phyloP scores from a whole-genome alignment of 164 flowering plant genomes.

The Platanus orientalis region DNA sequence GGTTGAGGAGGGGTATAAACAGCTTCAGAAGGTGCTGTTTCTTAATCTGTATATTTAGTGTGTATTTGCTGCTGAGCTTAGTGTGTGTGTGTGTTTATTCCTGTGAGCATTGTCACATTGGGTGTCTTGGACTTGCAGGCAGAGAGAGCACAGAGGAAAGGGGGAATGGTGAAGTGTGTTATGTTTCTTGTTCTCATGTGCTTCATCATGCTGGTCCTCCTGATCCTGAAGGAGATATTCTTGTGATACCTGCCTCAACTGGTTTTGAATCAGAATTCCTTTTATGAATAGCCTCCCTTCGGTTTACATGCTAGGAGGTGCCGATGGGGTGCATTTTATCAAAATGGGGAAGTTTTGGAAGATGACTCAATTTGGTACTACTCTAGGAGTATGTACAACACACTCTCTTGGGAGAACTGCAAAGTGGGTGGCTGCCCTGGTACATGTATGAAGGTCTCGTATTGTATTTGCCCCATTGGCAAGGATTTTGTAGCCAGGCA shows the following conservation, averaged over 20 bases:
- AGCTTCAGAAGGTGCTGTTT: conserved; percentile 69
- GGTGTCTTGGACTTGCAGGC: conserved; percentile 50
- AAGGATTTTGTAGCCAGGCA: background rate
- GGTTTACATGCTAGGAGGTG: background rate
- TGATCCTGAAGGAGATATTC: conserved; percentile 68
- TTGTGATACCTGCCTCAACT: conserved; percentile 32
- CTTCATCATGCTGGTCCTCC: conserved; percentile 75
- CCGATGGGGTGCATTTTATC: background rate
- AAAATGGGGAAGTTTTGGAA: background rate
- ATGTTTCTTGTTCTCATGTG: conserved; percentile 85
- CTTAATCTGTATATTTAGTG: background rate
- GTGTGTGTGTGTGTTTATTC: background rate
- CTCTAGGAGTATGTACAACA: background rate
- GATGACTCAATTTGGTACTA: conserved; percentile 4
- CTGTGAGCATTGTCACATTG: background rate
- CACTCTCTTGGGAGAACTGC: background rate
- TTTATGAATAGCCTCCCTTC: background rate
- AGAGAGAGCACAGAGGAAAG: conserved; percentile 78
- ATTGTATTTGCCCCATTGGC: conserved; percentile 5
- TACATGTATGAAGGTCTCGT: background rate
- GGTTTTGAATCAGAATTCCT: background rate
- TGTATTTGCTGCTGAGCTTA: no score
- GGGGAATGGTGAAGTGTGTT: conserved; percentile 93
- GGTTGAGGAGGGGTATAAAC: conserved; percentile 86
- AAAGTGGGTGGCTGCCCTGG: conserved; percentile 7